A percentile compares a stretch with the other conserved stretches of the same genome.
Evolutionary conservation across 768 basidiomycete species (phyloP).

Genomic region (Podaxis carcinomalis): DNA sequence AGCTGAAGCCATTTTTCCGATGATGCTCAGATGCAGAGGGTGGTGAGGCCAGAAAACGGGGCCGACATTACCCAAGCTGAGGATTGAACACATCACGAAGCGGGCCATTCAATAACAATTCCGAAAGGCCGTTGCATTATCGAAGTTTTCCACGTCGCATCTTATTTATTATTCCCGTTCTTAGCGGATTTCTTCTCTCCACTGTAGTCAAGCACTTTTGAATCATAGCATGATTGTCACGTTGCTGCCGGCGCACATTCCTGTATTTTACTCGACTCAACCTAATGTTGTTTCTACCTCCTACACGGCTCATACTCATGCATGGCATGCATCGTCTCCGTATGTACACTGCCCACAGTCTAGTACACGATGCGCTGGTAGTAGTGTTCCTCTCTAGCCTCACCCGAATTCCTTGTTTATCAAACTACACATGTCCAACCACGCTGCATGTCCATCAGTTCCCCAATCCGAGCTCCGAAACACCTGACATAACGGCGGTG

Average conservation of each 20-base stretch:
- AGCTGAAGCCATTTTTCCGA: constrained; percentile 36
- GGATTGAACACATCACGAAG: background rate
- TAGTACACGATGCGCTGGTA: background rate
- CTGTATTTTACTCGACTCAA: background rate
- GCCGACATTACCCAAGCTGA: constrained; percentile 16
- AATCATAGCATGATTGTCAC: constrained; percentile 7
- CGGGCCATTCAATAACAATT: background rate
- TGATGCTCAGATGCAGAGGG: constrained; percentile 23
- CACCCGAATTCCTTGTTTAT: background rate
- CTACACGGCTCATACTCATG: background rate
- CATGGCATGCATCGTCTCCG: background rate
- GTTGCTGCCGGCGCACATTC: background rate
- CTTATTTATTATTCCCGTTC: background rate
- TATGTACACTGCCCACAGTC: background rate
- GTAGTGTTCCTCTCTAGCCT: background rate
- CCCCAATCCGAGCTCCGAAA: background rate
- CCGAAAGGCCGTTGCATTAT: background rate
- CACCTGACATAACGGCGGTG: constrained; percentile 2
- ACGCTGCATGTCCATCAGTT: constrained; percentile 1
- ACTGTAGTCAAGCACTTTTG: background rate
- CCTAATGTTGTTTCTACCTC: background rate
- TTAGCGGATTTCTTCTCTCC: background rate
- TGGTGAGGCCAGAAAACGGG: constrained; percentile 27
- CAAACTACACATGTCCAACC: background rate
- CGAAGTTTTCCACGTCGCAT: constrained; percentile 4